A percentile compares a stretch with the other conserved stretches of the same genome.
Conservation (phyloP, 352 stramenopile genomes). For the Globisporangium apiculatum region DNA sequence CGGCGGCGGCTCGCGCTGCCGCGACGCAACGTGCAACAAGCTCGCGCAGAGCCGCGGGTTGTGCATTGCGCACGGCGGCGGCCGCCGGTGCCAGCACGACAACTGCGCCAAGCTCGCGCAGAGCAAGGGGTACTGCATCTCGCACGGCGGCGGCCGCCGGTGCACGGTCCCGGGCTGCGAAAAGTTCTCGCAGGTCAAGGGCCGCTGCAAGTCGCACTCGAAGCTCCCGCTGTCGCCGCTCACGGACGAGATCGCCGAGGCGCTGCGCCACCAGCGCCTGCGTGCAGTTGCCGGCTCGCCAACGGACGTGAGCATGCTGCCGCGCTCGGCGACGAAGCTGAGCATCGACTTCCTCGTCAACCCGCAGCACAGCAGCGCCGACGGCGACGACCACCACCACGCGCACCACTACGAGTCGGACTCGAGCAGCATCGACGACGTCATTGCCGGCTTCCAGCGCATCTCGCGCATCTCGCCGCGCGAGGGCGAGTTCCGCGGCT, state of each 20-base stretch:
- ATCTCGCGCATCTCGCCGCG: conserved; percentile 13
- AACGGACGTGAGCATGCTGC: conserved; percentile 15
- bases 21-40: conserved; percentile 70
- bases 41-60: conserved; percentile 69
- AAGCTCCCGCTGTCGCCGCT: conserved; percentile 40
- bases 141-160: conserved; percentile 65
- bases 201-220: conserved; percentile 80
- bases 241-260: conserved; percentile 9
- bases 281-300: conserved; percentile 21
- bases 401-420: conserved; percentile 4
- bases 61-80: conserved; percentile 76
- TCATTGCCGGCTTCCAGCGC: conserved; percentile 12
- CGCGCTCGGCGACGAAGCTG: conserved; percentile 29
- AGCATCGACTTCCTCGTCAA: conserved; percentile 60
- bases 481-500: conserved; percentile 3
- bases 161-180: conserved; percentile 70
- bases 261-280: conserved; percentile 15
- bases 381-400: conserved; percentile 1
- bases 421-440: conserved; percentile 13
- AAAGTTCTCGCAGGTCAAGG: conserved; percentile 87
- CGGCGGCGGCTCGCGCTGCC: conserved; percentile 73
- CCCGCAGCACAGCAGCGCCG: conserved; percentile 11
- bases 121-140: conserved; percentile 79
- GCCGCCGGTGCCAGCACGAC: conserved; percentile 64
- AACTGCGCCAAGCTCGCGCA: conserved; percentile 70